These are phyloP conservation scores for Hebeloma cylindrosporum DNA, from an alignment of 768 basidiomycete species.

Conservation along the genomic window DNA sequence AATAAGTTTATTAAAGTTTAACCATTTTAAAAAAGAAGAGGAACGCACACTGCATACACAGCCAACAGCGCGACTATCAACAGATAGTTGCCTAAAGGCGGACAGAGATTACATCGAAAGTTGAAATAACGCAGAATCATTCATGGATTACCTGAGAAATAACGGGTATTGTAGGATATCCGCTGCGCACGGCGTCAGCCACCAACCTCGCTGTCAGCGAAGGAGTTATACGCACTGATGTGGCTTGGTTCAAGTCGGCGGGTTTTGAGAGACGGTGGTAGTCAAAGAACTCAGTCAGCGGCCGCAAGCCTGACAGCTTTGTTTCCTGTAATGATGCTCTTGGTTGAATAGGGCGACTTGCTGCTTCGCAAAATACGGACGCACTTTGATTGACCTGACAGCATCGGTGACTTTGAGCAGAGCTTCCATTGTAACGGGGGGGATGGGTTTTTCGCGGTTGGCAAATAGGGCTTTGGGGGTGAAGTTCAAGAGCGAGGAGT, in stretches of 20 bases:
- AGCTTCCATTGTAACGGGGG: constrained; percentile 58
- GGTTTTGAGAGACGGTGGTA: constrained; percentile 81
- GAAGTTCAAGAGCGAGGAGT: constrained; percentile 15
- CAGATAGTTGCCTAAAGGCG: constrained; percentile 83
- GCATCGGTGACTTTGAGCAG: constrained; percentile 66
- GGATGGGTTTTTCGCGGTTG: constrained; percentile 11
- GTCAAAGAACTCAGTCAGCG: constrained; percentile 81
- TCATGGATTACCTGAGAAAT: constrained; percentile 65
- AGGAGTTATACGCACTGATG: constrained; percentile 50
- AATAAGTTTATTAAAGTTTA: not conserved
- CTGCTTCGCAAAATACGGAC: constrained; percentile 22
- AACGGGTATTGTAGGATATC: constrained; percentile 92
- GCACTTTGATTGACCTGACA: constrained; percentile 68
- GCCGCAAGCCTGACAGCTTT: constrained; percentile 70
- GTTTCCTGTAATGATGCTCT: constrained; percentile 64
- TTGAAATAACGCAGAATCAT: not conserved
- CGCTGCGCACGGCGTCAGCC: constrained; percentile 48
- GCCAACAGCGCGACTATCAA: constrained; percentile 73
- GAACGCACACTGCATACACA: constrained; percentile 78
- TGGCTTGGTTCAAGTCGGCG: constrained; percentile 76
- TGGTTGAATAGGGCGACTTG: not conserved
- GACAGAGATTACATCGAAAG: constrained; percentile 1
- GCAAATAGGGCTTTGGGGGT: constrained; percentile 14
- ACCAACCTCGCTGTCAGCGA: constrained; percentile 3
- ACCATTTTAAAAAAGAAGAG: not conserved